Base-by-base conservation (phyloP, 352 stramenopile genomes). In the Saprolegnia diclina region DNA sequence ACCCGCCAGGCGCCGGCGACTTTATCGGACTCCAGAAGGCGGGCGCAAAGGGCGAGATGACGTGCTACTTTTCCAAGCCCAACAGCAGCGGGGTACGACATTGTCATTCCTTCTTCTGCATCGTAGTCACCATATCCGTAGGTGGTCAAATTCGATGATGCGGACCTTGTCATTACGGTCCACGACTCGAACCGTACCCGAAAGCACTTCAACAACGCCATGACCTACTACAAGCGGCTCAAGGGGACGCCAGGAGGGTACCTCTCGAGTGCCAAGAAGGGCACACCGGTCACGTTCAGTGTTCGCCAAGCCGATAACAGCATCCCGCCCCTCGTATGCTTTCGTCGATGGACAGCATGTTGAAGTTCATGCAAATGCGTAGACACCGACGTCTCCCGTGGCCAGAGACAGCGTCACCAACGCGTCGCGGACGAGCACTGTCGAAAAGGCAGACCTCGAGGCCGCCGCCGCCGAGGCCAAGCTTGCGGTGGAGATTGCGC, bases 21-120 rank as follows among this genome's bases (percentile, higher is more conserved):
- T 24, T 11, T 22, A 69, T 69, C 44, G 63, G 63, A 13, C 37
- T 69, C 18, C 63, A 69, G 40, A 26, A 44, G n/a, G 4, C 32
- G 16, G 63, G 63, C 13, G 13, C 37, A 6, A 69, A 69, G 63
- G 63, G 63, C 38, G 63, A 69, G 46, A 69, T 69, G 63, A 69
- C 63, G 10, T 69, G 53, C 21, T 45, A 42, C 19, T 69, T 69
- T 29, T 14, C 32, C 45, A 69, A 69, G n/a, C 26, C 42, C 11
- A 69, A 69, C 14, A 26, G 61, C 53, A 59, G 21, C 29, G 62
- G 44, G 52, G 52, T 59, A 59, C 24, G 52, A 54, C 46, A 29
- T 54, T 5, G 11, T 42, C 9, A 59, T 59, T 59, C 7, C 35
- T 52, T 18, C 3, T 24, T 13, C 11, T 59, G 52, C 35, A 29